A percentile compares a stretch with the other conserved stretches of the same genome.
phyloP scores from a whole-genome alignment of 2,329 filamentous ascomycete genomes.

The Verticillium alfalfae region DNA sequence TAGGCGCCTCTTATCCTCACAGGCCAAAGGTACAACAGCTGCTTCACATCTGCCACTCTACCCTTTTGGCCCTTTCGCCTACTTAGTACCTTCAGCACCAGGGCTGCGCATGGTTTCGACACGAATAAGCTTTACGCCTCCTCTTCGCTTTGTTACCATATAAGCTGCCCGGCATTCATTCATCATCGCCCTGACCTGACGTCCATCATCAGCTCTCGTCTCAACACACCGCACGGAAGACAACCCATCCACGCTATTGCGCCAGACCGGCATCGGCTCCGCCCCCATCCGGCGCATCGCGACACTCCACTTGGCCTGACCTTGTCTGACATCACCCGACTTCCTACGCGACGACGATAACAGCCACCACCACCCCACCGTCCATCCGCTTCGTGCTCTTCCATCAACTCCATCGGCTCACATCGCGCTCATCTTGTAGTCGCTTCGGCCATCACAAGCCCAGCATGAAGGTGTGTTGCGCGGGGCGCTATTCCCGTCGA shows the following conservation, averaged over 20 bases:
- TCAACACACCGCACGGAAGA: slow-evolving; percentile 4
- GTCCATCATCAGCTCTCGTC: slow-evolving; percentile 4
- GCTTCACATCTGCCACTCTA: slow-evolving; percentile 3
- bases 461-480: neutral
- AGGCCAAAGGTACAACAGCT: neutral
- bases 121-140: slow-evolving; percentile 1
- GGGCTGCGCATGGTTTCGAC: slow-evolving; percentile 1
- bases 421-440: too few species aligned
- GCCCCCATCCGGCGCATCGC: slow-evolving; percentile 4
- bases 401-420: neutral
- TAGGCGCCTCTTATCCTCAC: slow-evolving; percentile 7
- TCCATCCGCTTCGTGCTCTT: slow-evolving; percentile 6
- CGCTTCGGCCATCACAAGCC: too few species aligned
- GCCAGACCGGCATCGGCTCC: neutral
- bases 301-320: slow-evolving; percentile 4
- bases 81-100: neutral
- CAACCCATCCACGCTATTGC: neutral
- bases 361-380: slow-evolving; percentile 2
- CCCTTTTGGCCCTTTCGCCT: slow-evolving; percentile 8
- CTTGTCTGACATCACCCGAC: slow-evolving; percentile 11
- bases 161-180: neutral
- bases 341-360: neutral
- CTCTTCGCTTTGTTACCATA: neutral
- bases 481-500: neutral
- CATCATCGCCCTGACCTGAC: neutral